A percentile compares a stretch with the other conserved stretches of the same genome.
Evolutionary conservation across 305 asterid species (phyloP).

Genomic region (Fraxinus velutina): DNA sequence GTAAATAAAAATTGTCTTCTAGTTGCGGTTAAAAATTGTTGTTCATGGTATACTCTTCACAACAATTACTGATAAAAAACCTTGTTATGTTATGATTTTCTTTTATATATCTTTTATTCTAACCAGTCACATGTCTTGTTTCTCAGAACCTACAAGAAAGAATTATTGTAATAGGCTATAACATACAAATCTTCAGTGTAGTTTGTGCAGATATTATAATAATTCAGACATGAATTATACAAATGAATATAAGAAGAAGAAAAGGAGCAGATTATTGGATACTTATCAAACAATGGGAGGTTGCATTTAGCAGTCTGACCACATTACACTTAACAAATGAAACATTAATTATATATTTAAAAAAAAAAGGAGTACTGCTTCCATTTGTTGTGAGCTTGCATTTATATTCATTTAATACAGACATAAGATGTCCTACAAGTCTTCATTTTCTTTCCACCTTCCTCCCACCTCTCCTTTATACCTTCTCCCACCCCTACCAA

Average conservation of each 20-base stretch:
- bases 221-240: not conserved
- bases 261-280: not conserved
- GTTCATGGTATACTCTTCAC: not conserved
- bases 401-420: constrained; percentile 37
- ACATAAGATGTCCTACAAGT: constrained; percentile 46
- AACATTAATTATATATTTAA: not conserved
- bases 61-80: not conserved
- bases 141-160: not conserved
- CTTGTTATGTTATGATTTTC: not conserved
- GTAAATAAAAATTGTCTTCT: not conserved
- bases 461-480: constrained; percentile 22
- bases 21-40: not conserved
- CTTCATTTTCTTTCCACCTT: constrained; percentile 56
- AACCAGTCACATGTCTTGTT: not conserved
- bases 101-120: not conserved
- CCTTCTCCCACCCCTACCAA: constrained; percentile 24
- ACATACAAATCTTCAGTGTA: not conserved
- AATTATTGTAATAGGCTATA: not conserved
- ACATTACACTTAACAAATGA: not conserved
- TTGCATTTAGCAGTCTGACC: not conserved
- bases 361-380: not conserved
- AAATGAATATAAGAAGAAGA: not conserved
- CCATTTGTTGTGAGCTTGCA: constrained; percentile 30
- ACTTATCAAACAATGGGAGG: not conserved
- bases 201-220: not conserved